Evolutionary conservation across 805 yeast species (phyloP), one percentile per base, ranked within the genome.

Genomic region (Candida andamanensis): DNA sequence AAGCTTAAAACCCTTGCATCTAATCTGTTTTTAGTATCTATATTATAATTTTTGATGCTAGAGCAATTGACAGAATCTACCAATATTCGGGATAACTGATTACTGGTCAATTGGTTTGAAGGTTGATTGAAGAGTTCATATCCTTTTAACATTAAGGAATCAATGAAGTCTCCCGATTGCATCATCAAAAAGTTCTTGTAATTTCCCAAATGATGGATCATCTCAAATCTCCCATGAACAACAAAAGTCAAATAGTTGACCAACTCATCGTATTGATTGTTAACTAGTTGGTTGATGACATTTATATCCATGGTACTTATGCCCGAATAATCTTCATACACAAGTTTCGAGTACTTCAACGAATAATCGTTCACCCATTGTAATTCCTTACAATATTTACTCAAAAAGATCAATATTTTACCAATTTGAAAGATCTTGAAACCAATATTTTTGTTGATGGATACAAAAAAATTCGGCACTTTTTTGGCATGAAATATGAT

Each of bases 1-100:
- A 81, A 58, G 37, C 82, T 86, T 29, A 89, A 63, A 15, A 89
- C 67, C 27, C 96, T 65, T 0, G 96, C 95, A 62, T 92, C 97
- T 9, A 90, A 51, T 30, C 84, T 58, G 26, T 69, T 60, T 9
- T 74, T 51, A 7, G 74, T 66, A 12, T 54, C 60, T 2, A 58
- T 51, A 5, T 60, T 32, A 28, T 49, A 54, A 48, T 60, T 60
- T 33, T 66, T 57, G 2, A 77, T 45, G 1, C 81, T 70, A 0
- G 86, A 73, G 15, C 59, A 56, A 5, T 63, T 56, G 2, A 86
- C 71, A 0, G 95, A 76, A 2, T 80, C 78, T 32, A 72, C 76
- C 29, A 89, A 56, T 6, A 81, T 60, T 23, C 72, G 69, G 2
- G 87, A 75, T 30, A 89, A 60, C 29, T 77, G 78, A 42, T 76